Evolutionary conservation across 1,284 basidiomycete genomes (phyloP), one percentile per base, ranked within the genome.

Genomic region (Schizophyllum amplum): DNA sequence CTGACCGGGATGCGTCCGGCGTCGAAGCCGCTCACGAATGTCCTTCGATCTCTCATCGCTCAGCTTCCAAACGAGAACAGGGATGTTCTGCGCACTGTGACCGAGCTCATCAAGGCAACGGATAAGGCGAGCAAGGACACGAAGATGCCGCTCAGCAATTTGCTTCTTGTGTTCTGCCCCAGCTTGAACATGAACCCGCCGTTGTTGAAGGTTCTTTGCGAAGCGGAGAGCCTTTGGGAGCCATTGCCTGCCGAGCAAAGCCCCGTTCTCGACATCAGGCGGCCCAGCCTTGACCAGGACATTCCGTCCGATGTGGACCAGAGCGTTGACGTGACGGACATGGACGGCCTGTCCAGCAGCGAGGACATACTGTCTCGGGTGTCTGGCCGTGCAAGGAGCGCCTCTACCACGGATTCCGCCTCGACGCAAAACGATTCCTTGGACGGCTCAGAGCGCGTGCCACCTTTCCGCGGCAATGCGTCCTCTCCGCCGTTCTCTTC

Each of bases 131-230:
- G 76, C 62, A 79, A 77, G 61, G 80, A 82, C 65, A 93, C 89
- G 33, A 90, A 89, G 74, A 93, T 93, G 90, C 88, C 89, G 1
- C 67, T 93, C 62, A 86, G 84, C 66, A 93, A 93, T 66, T 68
- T 93, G 61, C 71, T 92, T 24, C 72, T 92, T 51, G 83, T 92
- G 55, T 85, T 93, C 67, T 90, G 86, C 63, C 90, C 90, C 24
- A 92, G 86, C 65, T 71, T 92, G 64, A 84, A 81, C 65, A 86
- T 93, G 80, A 88, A 78, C 56, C 87, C 90, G n/a, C 76, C 83
- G 0, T 69, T 93, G 48, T 70, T 93, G 61, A 79, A 84, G 56
- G 79, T 84, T 21, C 71, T 93, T 11, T 89, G 89, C 64, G 89
- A 92, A 67, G 77, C 79, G 6, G 77, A 83, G 56, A 77, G 70